Evolutionary conservation across 2,329 filamentous ascomycete species (phyloP).

Genomic region (Elsinoe necatrix): DNA sequence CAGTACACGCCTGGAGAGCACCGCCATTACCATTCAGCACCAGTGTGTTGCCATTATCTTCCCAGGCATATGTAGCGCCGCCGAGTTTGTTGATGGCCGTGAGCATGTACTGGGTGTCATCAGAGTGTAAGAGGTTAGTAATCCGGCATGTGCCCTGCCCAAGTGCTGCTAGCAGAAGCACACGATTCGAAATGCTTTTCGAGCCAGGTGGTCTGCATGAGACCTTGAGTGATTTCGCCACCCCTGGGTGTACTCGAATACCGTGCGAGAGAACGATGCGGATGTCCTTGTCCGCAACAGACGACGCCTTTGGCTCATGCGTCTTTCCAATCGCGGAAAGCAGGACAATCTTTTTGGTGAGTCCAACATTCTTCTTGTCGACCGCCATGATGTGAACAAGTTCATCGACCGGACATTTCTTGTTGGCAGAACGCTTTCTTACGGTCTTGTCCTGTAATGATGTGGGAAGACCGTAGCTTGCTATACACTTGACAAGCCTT

Average conservation of each 20-base stretch:
- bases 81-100: slow-evolving; percentile 78
- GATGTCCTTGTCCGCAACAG: slow-evolving; percentile 80
- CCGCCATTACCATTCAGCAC: slow-evolving; percentile 89
- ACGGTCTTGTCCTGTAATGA: slow-evolving; percentile 77
- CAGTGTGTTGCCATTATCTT: slow-evolving; percentile 85
- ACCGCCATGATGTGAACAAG: slow-evolving; percentile 90
- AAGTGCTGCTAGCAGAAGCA: slow-evolving; percentile 85
- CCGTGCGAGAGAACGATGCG: slow-evolving; percentile 73
- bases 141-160: slow-evolving; percentile 79
- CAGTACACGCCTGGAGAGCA: slow-evolving; percentile 62
- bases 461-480: slow-evolving; percentile 85
- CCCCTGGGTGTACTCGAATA: slow-evolving; percentile 62
- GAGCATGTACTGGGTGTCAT: slow-evolving; percentile 96
- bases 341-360: slow-evolving; percentile 91
- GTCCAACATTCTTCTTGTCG: slow-evolving; percentile 96
- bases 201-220: slow-evolving; percentile 85
- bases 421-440: slow-evolving; percentile 72
- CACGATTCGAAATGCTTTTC: slow-evolving; percentile 95
- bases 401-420: slow-evolving; percentile 76
- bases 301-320: slow-evolving; percentile 76
- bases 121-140: slow-evolving; percentile 87
- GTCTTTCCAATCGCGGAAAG: slow-evolving; percentile 84
- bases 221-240: slow-evolving; percentile 57
- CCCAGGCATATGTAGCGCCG: slow-evolving; percentile 85
- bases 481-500: slow-evolving; percentile 81